Evolutionary conservation across 805 yeast species (phyloP).

Genomic region (Schizosaccharomyces japonicus): DNA sequence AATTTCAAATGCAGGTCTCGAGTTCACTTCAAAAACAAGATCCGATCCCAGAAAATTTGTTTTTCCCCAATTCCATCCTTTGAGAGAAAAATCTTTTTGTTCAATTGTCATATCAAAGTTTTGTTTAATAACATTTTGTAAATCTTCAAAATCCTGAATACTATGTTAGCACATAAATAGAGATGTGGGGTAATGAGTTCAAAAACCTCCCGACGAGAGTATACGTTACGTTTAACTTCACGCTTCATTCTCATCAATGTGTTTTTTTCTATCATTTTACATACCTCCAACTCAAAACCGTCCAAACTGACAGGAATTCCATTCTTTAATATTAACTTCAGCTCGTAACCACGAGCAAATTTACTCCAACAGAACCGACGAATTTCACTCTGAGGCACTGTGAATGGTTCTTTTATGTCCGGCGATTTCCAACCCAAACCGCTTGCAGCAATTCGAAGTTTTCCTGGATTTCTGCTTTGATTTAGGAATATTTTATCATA

Average conservation of each 20-base stretch:
- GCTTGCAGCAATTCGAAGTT: constrained; percentile 84
- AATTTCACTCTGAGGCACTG: constrained; percentile 53
- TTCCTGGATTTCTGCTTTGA: constrained; percentile 61
- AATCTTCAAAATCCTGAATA: constrained; percentile 35
- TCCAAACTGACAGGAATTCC: constrained; percentile 70
- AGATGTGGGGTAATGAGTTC: no score
- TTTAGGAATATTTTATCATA: constrained; percentile 78
- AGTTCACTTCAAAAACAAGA: constrained; percentile 59
- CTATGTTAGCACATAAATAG: constrained; percentile 2
- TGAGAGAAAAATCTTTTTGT: constrained; percentile 65
- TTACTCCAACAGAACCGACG: constrained; percentile 72
- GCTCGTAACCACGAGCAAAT: constrained; percentile 76
- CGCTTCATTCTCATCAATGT: no score
- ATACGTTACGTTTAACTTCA: no score
- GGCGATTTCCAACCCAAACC: constrained; percentile 88
- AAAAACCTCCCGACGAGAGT: background rate
- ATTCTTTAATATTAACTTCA: constrained; percentile 70
- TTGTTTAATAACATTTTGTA: constrained; percentile 65
- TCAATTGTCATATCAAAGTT: constrained; percentile 54
- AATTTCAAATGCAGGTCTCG: constrained; percentile 74
- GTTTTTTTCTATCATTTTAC: no score
- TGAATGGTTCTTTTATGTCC: constrained; percentile 9
- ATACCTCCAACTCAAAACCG: constrained; percentile 57
- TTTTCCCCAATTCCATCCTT: constrained; percentile 99
- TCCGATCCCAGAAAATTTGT: constrained; percentile 82